Evolutionary conservation across 2,329 filamentous ascomycete genomes (phyloP), one percentile per base, ranked within the genome.

Genomic region (Incumbomyces lentus): DNA sequence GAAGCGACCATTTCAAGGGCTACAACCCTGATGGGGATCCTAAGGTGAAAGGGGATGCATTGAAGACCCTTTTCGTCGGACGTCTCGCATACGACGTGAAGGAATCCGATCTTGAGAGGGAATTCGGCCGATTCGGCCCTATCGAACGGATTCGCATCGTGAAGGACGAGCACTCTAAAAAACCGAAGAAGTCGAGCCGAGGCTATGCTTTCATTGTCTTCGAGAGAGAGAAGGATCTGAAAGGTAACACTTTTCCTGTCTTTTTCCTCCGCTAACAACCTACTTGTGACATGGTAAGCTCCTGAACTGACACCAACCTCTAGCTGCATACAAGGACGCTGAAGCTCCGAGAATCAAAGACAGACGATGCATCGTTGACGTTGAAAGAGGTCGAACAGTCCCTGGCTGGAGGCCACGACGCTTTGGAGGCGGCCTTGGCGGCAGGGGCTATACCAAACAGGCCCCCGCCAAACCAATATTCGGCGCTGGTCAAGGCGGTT

Each of bases 141-240:
- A 93, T 98, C 64, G 92, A 96, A 68, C 81, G 89, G 62, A 94
- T 95, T 60, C 86, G 90, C 52, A 86, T 95, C 58, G 79, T 95
- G 56, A 79, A 79, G 59, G 84, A 94, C 63, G 82, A 80, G 3
- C 79, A 86, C 47, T 85, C 83, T 64, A 77, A 78, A 60, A 87
- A 89, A 68, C 82, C 86, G 62, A 83, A 83, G 62, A 88, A 88
- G 70, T 71, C 82, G 42, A 86, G 93, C 61, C 77, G 83, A 60
- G 92, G 92, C 52, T 98, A 98, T 66, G 92, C 87, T 51, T 98
- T 98, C 63, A 84, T 98, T 57, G 86, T 96, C 46, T 98, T 90
- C 63, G 90, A 96, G 68, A 83, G 86, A 65, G 92, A 96, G 69
- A 89, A 90, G 68, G 92, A 96, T 64, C 95, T 96, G 89, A 93